Evolutionary conservation across 2,329 filamentous ascomycete genomes (phyloP), one percentile per base, ranked within the genome.

Genomic region (Calonectria honghensis): DNA sequence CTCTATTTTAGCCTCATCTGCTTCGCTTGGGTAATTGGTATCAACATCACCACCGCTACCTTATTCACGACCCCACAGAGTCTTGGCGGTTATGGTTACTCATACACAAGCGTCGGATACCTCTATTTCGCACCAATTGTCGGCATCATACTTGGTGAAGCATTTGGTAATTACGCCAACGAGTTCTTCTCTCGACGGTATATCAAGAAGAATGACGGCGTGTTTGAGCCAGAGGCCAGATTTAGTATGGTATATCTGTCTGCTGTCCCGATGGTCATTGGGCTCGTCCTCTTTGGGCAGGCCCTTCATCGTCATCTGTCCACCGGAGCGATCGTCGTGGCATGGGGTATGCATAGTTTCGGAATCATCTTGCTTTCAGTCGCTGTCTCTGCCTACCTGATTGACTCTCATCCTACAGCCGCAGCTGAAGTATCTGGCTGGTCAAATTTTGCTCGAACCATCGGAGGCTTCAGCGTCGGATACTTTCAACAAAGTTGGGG

Each of bases 101-200:
- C 86, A 0, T 85, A 86, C 0, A 86, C 86, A 59, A 85, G 88
- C 67, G 88, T 91, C 63, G 90, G 88, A 78, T 87, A 81, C 81
- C 90, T 92, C 79, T 92, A 92, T 82, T 91, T 92, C 80, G 89
- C 90, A 0, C 89, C 89, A 3, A 86, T 92, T 32, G 86, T 91
- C 1, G 90, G 87, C 4, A 87, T 88, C 4, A 79, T 90, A 18
- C 81, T 92, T 0, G 91, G 90, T 32, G 89, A 91, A 82, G 70
- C 88, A 0, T 80, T 84, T 5, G 90, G 91, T 7, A 91, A 92
- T 81, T 91, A 87, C 86, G 83, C 91, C 7, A 89, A 92, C 81
- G 90, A 92, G 76, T 74, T 83, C 4, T 79, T 91, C 11, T 88
- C 88, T 7, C 83, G 79, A 14, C 80, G 84, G 32, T 89, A 89